A percentile compares a stretch with the other conserved stretches of the same genome.
phyloP scores from a whole-genome alignment of 1,284 basidiomycete genomes.

The Peniophora sp. region DNA sequence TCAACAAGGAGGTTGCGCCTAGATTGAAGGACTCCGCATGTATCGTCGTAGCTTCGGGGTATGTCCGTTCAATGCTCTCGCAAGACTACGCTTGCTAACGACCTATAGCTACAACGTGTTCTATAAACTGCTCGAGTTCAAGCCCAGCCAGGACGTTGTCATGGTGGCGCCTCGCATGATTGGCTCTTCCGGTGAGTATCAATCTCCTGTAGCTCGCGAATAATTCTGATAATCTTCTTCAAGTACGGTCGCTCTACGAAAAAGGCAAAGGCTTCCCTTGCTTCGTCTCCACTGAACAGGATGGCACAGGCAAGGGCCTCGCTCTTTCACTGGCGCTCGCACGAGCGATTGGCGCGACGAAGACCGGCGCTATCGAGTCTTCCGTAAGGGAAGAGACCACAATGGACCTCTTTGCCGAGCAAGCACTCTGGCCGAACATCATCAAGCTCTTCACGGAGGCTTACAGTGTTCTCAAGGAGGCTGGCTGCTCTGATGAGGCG shows the following conservation, averaged over 20 bases:
- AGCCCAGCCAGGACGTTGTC: constrained; percentile 48
- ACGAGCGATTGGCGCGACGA: constrained; percentile 53
- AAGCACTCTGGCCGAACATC: constrained; percentile 61
- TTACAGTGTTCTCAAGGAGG: constrained; percentile 54
- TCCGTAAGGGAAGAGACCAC: constrained; percentile 58
- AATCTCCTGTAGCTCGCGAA: constrained; percentile 24
- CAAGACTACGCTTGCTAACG: too few relatives aligned
- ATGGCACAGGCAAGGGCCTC: constrained; percentile 45
- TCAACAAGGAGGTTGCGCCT: constrained; percentile 46
- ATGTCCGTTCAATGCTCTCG: too few relatives aligned
- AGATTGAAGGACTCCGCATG: constrained; percentile 39
- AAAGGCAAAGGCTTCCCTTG: constrained; percentile 59
- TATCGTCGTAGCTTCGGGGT: constrained; percentile 53
- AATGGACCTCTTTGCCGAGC: constrained; percentile 61
- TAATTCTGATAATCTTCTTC: constrained; percentile 64
- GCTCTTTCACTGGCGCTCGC: constrained; percentile 44
- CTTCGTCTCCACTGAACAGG: constrained; percentile 58
- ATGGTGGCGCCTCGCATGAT: constrained; percentile 58
- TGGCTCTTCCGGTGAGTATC: neutral
- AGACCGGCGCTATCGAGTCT: constrained; percentile 57
- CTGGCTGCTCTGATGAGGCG: constrained; percentile 60
- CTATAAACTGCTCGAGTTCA: constrained; percentile 50
- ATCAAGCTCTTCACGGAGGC: constrained; percentile 58
- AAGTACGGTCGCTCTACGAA: constrained; percentile 51
- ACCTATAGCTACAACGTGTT: constrained; percentile 47